Base-by-base conservation (phyloP, 2,329 filamentous ascomycete species). In the Colletotrichum lindemuthianum region DNA sequence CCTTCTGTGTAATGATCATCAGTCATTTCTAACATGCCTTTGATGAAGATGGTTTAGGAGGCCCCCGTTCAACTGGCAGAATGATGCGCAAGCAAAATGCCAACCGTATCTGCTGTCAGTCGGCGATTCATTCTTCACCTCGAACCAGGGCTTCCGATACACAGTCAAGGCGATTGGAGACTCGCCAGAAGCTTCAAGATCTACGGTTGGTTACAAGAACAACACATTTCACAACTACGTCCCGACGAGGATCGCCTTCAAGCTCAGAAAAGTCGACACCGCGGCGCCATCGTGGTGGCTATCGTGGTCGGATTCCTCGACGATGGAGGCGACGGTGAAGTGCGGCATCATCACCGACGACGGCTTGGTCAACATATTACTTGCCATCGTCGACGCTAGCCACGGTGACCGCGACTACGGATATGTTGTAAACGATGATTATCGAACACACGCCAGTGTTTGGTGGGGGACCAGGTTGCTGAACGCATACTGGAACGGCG, bases 121-220 rank as follows among this genome's bases (percentile, higher is more conserved):
- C 24, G 51, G 51, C 10, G 13, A 32, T n/a, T 54, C 51, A n/a
- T 54, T 54, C 32, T 54, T 16, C 24, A 54, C 51, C 1, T 54
- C 51, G 12, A 37, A 54, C 36, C 51, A 43, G 9, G 51, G 40
- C 4, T 36, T 54, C 12, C n/a, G 39, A 0, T 54, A 44, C 24
- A 44, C 16, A 1, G 40, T 54, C 7, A 54, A 36, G 40, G 16
- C 9, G 13, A 54, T 54, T 40, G 34, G 11, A 3, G 44, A 15
- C 36, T 9, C 8, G 15, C 2, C 37, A 13, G 9, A 15, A 4
- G 41, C 15, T 11, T 53, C 50, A 2, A 6, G 34, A 11, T 34
- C 51, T 15, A 24, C 51, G 9, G 36, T 54, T 4, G 40, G 51
- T 32, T 54, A 54, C 32, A 54, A 33, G 32, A 54, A 54, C n/a